A percentile compares a stretch with the other conserved stretches of the same genome.
phyloP scores from a whole-genome alignment of 305 asterid genomes.

The Solanum hybrid region DNA sequence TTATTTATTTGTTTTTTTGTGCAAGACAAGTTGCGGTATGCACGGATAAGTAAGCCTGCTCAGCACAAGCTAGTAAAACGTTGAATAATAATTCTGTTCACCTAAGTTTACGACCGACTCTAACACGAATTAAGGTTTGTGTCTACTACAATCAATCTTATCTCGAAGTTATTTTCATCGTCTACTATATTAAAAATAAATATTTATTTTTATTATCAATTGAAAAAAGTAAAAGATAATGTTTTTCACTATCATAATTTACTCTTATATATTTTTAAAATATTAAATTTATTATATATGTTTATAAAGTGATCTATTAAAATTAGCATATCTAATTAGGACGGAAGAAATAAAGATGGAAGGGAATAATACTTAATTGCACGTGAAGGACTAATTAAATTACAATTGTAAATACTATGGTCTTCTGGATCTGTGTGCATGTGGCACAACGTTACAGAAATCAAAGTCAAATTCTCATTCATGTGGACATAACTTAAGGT shows the following conservation, averaged over 20 bases:
- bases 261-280: no score
- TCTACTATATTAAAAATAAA: no score
- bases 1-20: background rate
- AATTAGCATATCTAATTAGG: no score
- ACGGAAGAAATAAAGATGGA: background rate
- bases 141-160: background rate
- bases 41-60: background rate
- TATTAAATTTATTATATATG: no score
- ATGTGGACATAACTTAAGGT: background rate
- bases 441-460: conserved; percentile 7
- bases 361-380: background rate
- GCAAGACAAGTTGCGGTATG: conserved; percentile 16
- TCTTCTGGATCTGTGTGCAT: conserved; percentile 1
- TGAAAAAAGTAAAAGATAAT: no score
- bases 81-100: no score
- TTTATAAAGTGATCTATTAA: no score
- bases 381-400: conserved; percentile 15
- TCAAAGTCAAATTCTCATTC: conserved; percentile 8
- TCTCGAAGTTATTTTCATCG: background rate
- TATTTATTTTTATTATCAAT: no score
- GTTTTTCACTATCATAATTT: no score
- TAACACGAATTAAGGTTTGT: background rate
- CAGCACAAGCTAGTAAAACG: background rate
- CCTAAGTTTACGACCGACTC: background rate
- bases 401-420: background rate